Evolutionary conservation across 1,284 basidiomycete genomes (phyloP), one percentile per base, ranked within the genome.

Genomic region (Chondrostereum purpureum): DNA sequence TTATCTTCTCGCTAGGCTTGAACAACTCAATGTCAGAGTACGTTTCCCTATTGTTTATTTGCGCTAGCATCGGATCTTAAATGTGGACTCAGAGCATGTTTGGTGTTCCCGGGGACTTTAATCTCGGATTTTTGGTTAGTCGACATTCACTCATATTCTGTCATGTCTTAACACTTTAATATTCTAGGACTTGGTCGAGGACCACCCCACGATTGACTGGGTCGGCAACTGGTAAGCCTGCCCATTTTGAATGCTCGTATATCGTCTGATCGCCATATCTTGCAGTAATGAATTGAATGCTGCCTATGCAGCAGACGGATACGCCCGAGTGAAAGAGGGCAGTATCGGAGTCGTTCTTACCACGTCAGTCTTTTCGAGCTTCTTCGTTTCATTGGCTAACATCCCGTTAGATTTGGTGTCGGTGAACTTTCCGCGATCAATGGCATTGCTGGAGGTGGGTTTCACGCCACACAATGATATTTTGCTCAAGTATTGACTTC

Each of bases 301-400:
- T 0, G 72, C 90, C 0, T 96, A 96, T 61, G 92, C 92, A n/a
- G 89, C 89, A 0, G 93, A 98, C 59, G 94, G 93, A 16, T 96
- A 96, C 59, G 88, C 93, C 21, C 80, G 93, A 44, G 81, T 92
- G 42, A 90, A 90, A 55, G 77, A 76, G 37, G 67, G 77, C 45
- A 77, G 78, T 44, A 65, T 92, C 42, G 88, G 88, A 39, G 88
- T 84, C 5, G 61, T 92, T 5, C 65, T 81, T 17, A 89, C 87
- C n/a, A 88, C 85, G 80, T 86, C 61, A 27, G 69, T 53, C 0
- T 31, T 3, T 23, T 34, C 41, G 21, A 22, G 19, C 50, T 45
- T 5, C 11, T 20, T 33, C 55, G 27, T 49, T 43, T 49, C 44
- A 45, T 3, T 4, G 19, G 12, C 19, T 14, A 39, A 17, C 37